Evolutionary conservation across 1,284 basidiomycete species (phyloP).

Genomic region (Trametes sp.): DNA sequence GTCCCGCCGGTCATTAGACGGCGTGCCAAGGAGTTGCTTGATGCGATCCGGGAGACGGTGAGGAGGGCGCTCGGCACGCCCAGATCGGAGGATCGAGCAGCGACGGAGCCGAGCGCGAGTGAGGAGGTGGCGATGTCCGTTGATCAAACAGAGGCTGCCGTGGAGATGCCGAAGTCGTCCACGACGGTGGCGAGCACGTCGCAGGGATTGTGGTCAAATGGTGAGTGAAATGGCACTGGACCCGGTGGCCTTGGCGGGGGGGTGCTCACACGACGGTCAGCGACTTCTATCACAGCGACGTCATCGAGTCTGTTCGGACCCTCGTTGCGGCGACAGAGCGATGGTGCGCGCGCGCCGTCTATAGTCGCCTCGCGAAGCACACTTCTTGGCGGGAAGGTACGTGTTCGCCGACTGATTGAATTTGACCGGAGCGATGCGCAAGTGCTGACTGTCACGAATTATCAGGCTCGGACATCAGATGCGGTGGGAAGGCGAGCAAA

Average conservation of each 20-base stretch:
- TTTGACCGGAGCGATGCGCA: neutral
- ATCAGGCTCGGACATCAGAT: neutral
- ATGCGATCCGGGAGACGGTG: slow-evolving; percentile 62
- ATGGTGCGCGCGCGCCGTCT: neutral
- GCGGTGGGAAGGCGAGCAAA: slow-evolving; percentile 1
- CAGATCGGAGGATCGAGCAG: slow-evolving; percentile 8
- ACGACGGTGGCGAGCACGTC: neutral
- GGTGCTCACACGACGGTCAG: slow-evolving; percentile 17
- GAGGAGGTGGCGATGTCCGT: slow-evolving; percentile 4
- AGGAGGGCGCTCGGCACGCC: slow-evolving; percentile 41
- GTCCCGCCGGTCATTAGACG: slow-evolving; percentile 67
- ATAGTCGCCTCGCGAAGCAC: slow-evolving; percentile 47
- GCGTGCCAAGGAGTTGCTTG: slow-evolving; percentile 67
- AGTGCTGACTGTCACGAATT: neutral
- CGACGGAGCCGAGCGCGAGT: slow-evolving; percentile 3
- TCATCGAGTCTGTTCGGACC: slow-evolving; percentile 39
- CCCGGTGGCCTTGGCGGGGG: neutral
- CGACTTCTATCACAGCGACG: slow-evolving; percentile 24
- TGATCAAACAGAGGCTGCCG: slow-evolving; percentile 2
- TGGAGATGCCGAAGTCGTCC: neutral
- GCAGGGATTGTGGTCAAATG: slow-evolving; percentile 35
- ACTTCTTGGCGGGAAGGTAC: slow-evolving; percentile 47
- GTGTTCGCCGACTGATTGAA: neutral
- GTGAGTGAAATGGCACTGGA: slow-evolving; percentile 27
- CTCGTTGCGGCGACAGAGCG: slow-evolving; percentile 13